Base-by-base conservation (phyloP, 306 rosid genomes). In the Medicago lupulina region DNA sequence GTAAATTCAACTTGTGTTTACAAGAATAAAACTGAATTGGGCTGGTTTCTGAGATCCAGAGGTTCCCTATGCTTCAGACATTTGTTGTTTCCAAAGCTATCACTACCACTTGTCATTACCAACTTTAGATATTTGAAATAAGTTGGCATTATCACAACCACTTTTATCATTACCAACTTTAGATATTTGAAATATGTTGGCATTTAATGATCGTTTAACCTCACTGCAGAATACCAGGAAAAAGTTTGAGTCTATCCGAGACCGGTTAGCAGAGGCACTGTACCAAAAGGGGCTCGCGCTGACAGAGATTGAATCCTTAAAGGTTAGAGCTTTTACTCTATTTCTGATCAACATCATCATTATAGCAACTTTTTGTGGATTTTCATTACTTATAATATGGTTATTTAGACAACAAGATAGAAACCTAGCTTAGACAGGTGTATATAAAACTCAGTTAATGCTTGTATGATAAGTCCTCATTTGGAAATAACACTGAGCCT, bases 231-330 rank as follows among this genome's bases (percentile, higher is more conserved):
- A 81, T 80, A 83, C 60, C 78, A 92, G 83, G 89, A 95, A 95
- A 84, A 92, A 87, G 87, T 87, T 95, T 92, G 97, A 95, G 85
- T 70, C 76, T 43, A 81, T 90, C 31, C 97, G 97, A 17, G 97
- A 95, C 80, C 97, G 92, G 66, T 85, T 95, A 79, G 91, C 91
- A 12, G 97, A 90, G 85, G 97, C 97, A 47, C 82, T 95, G 47
- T 95, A 90, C 79, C 97, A 92, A 80, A 95, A 89, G 85, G 98
- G 98, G 63, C 87, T 95, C 58, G 98, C 91, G 4, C 78, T 95
- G 67, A 92, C 89, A 15, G 96, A 86, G 65, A 84, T 86, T 9
- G 91, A 92, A 80, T 83, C 96, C 77, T 70, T 89, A 64, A 79
- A 86, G 97, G 98, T 95, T 76, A 51, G 89, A 67, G 44, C 57